Conservation (phyloP, 768 basidiomycete species). For the Agrocybe praecox region DNA sequence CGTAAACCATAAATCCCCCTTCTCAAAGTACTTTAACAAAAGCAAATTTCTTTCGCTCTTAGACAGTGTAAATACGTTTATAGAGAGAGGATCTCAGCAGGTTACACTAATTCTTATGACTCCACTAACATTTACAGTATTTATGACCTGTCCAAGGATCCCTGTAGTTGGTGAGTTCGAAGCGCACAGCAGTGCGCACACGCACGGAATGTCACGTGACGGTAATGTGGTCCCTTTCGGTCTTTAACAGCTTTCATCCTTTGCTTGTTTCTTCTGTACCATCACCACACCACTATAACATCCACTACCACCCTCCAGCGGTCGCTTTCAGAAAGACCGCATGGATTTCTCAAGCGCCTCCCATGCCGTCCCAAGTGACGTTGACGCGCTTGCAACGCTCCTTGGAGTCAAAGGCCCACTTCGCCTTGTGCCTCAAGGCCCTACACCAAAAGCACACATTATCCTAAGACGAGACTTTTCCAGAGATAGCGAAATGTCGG, state of each 20-base stretch:
- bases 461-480: constrained; percentile 62
- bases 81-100: no score
- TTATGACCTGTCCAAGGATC: no score
- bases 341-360: constrained; percentile 43
- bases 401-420: constrained; percentile 64
- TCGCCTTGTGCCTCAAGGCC: constrained; percentile 68
- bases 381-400: constrained; percentile 48
- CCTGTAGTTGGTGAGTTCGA: neutral
- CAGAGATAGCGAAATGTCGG: constrained; percentile 46
- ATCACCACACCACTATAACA: constrained; percentile 15
- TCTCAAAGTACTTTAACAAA: no score
- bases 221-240: constrained; percentile 16
- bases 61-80: no score
- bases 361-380: constrained; percentile 29
- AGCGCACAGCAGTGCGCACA: neutral
- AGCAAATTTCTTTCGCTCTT: no score
- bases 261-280: constrained; percentile 12
- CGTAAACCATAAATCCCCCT: no score
- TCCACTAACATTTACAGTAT: no score
- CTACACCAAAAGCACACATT: constrained; percentile 69
- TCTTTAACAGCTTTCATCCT: constrained; percentile 12
- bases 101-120: no score
- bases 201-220: constrained; percentile 12
- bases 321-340: constrained; percentile 11
- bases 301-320: constrained; percentile 12